Evolutionary conservation across 352 stramenopile genomes (phyloP).

Genomic region (Phytophthora tentaculata): DNA sequence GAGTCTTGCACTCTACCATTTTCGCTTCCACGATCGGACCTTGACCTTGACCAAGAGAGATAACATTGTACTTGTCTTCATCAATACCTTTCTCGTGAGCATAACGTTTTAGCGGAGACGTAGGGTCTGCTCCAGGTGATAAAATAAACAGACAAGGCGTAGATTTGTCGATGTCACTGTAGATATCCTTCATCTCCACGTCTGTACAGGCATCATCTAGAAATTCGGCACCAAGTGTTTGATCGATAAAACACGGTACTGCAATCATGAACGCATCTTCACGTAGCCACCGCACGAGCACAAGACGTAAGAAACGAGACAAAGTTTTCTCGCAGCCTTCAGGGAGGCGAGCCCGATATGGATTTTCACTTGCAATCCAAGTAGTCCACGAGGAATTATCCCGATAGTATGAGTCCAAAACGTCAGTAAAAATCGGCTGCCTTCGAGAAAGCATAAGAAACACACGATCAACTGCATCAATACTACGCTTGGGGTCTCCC

Average conservation of each 20-base stretch:
- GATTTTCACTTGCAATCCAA: slow-evolving; percentile 50
- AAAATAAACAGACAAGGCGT: slow-evolving; percentile 83
- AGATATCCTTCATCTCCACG: slow-evolving; percentile 54
- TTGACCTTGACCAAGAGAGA: slow-evolving; percentile 83
- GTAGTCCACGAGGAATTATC: slow-evolving; percentile 47
- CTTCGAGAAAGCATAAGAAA: slow-evolving; percentile 39
- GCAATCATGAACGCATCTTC: slow-evolving; percentile 54
- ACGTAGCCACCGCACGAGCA: slow-evolving; percentile 66
- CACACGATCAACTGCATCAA: slow-evolving; percentile 14
- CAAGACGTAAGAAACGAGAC: slow-evolving; percentile 53
- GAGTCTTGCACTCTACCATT: slow-evolving; percentile 48
- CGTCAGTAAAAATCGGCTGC: slow-evolving; percentile 27
- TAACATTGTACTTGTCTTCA: slow-evolving; percentile 54
- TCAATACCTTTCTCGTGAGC: slow-evolving; percentile 44
- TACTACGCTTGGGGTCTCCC: not conserved
- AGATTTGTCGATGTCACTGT: slow-evolving; percentile 58
- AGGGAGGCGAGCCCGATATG: slow-evolving; percentile 47
- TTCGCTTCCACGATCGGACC: slow-evolving; percentile 68
- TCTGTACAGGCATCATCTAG: slow-evolving; percentile 13
- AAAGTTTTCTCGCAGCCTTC: slow-evolving; percentile 39
- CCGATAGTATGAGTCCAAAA: slow-evolving; percentile 53
- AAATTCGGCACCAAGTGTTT: slow-evolving; percentile 42
- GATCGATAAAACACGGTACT: slow-evolving; percentile 46
- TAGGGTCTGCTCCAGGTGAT: slow-evolving; percentile 73
- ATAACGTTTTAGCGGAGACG: slow-evolving; percentile 53